Conservation (phyloP, 2,329 filamentous ascomycete species). For the Ophiostoma pallidulum region DNA sequence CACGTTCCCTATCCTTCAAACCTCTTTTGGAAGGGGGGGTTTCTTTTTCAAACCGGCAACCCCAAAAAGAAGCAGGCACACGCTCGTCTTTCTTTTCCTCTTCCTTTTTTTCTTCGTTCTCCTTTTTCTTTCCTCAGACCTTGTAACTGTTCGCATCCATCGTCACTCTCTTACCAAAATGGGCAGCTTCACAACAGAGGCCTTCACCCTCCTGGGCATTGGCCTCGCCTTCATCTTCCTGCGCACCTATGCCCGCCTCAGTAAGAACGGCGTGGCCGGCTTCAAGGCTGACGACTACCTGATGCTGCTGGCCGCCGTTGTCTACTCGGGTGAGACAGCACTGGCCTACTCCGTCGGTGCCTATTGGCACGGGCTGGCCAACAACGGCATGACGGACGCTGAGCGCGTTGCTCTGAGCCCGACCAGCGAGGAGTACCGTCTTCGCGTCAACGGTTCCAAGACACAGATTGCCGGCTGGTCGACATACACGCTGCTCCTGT, state of each 20-base stretch:
- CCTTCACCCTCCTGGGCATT: slow-evolving; percentile 41
- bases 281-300: slow-evolving; percentile 51
- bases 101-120: not conserved
- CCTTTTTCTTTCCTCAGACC: not conserved
- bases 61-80: no score
- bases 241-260: slow-evolving; percentile 40
- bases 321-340: slow-evolving; percentile 20
- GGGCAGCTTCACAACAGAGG: slow-evolving; percentile 31
- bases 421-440: slow-evolving; percentile 20
- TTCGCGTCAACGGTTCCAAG: slow-evolving; percentile 28
- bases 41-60: no score
- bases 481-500: slow-evolving; percentile 21
- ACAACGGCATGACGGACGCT: slow-evolving; percentile 26
- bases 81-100: not conserved
- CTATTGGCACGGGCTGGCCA: slow-evolving; percentile 24
- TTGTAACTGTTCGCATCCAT: not conserved
- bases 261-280: slow-evolving; percentile 36
- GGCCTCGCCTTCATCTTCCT: slow-evolving; percentile 40
- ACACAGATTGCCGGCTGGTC: slow-evolving; percentile 25
- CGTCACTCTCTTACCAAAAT: not conserved
- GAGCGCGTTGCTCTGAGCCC: slow-evolving; percentile 21
- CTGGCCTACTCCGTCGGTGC: slow-evolving; percentile 24
- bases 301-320: slow-evolving; percentile 40
- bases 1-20: no score
- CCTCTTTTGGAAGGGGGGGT: no score